Evolutionary conservation across 164 flowering plant genomes (phyloP).

Genomic region (Saururus chinensis): DNA sequence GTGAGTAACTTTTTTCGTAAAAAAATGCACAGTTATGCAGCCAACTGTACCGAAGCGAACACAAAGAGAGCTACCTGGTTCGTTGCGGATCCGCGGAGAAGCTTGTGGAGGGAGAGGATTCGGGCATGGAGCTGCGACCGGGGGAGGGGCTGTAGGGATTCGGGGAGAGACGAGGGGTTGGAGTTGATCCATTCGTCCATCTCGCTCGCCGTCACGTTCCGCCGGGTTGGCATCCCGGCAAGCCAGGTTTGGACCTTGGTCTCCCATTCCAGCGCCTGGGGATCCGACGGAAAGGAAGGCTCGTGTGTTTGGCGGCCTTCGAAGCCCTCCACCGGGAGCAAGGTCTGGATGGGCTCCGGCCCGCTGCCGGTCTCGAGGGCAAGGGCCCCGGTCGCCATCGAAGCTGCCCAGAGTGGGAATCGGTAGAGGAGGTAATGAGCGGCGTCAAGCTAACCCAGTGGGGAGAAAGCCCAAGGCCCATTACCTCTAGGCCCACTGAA

Average conservation of each 20-base stretch:
- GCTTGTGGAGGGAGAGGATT: slow-evolving; percentile 23
- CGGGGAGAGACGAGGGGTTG: slow-evolving; percentile 27
- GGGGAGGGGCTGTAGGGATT: slow-evolving; percentile 28
- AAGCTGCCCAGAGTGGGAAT: too few relatives aligned
- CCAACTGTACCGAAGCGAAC: too few relatives aligned
- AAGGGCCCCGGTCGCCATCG: neutral
- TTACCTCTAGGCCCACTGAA: too few relatives aligned
- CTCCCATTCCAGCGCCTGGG: slow-evolving; percentile 34
- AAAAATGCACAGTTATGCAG: too few relatives aligned
- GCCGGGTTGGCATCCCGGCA: slow-evolving; percentile 35
- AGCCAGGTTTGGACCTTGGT: slow-evolving; percentile 45
- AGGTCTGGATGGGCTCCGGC: neutral
- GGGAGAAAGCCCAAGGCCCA: too few relatives aligned
- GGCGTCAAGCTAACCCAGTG: too few relatives aligned
- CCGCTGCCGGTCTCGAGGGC: neutral
- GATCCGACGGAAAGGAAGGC: neutral
- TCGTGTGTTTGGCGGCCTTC: neutral
- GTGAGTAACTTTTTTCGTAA: too few relatives aligned
- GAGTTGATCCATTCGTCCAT: slow-evolving; percentile 55
- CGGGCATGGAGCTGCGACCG: slow-evolving; percentile 30
- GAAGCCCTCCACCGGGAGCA: neutral
- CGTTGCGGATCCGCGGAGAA: slow-evolving; percentile 7
- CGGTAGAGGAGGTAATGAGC: too few relatives aligned
- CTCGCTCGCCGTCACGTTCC: slow-evolving; percentile 25
- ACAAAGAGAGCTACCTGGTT: neutral